Evolutionary conservation across 2,329 filamentous ascomycete species (phyloP).

Genomic region (Coleophoma cylindrospora): DNA sequence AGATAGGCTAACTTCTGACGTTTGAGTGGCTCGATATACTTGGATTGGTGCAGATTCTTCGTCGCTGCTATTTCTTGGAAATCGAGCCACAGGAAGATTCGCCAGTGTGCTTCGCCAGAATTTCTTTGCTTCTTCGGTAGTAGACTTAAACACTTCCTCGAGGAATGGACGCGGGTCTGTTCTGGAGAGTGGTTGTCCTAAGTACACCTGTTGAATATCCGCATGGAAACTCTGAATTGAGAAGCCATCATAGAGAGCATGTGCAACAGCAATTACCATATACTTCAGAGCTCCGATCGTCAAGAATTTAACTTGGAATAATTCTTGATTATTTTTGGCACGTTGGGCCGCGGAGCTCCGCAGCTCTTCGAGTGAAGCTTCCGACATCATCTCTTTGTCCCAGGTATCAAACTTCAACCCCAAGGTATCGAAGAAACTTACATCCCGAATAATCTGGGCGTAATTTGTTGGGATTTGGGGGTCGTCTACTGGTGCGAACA

Average conservation of each 20-base stretch:
- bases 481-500: slow-evolving; percentile 63
- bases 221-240: slow-evolving; percentile 71
- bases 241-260: slow-evolving; percentile 88
- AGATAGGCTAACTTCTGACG: slow-evolving; percentile 34
- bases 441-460: slow-evolving; percentile 45
- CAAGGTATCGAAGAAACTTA: not conserved
- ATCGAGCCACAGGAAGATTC: slow-evolving; percentile 35
- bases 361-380: slow-evolving; percentile 33
- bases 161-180: slow-evolving; percentile 49
- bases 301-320: slow-evolving; percentile 46
- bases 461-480: slow-evolving; percentile 48
- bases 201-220: slow-evolving; percentile 64
- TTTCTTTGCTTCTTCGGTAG: slow-evolving; percentile 37
- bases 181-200: slow-evolving; percentile 33
- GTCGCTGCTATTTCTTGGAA: slow-evolving; percentile 27
- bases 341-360: slow-evolving; percentile 30
- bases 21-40: slow-evolving; percentile 37
- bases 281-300: slow-evolving; percentile 30
- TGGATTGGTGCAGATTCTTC: not conserved
- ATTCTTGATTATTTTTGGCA: slow-evolving; percentile 29
- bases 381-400: slow-evolving; percentile 5
- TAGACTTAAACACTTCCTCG: slow-evolving; percentile 31
- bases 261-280: slow-evolving; percentile 67
- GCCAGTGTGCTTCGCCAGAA: slow-evolving; percentile 73
- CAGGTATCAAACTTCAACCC: not conserved